These are phyloP conservation scores for Pyricularia grisea DNA, from an alignment of 2,329 filamentous ascomycete species.

Conservation along the genomic window DNA sequence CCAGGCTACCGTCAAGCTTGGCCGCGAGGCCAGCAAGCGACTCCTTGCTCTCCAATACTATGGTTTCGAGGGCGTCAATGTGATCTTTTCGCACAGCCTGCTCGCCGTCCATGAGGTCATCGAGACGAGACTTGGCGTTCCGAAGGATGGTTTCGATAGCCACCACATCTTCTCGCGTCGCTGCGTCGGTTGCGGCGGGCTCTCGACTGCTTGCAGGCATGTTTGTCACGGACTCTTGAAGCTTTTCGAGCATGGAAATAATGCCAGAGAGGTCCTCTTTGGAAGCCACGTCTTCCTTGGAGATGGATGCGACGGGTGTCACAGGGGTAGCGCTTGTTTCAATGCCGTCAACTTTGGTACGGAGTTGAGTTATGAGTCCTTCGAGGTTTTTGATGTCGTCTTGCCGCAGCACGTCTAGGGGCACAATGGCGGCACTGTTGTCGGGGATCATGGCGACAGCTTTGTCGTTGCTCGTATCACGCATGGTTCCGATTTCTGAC, in stretches of 20 bases:
- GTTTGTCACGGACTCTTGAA: slow-evolving; percentile 26
- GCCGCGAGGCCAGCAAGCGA: slow-evolving; percentile 39
- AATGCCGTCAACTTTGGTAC: slow-evolving; percentile 74
- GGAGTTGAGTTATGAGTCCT: slow-evolving; percentile 69
- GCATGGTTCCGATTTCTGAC: slow-evolving; percentile 59
- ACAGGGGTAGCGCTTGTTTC: slow-evolving; percentile 38
- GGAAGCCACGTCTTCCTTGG: slow-evolving; percentile 9
- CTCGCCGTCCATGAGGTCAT: slow-evolving; percentile 68
- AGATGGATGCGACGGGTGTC: slow-evolving; percentile 17
- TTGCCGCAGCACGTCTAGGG: slow-evolving; percentile 47
- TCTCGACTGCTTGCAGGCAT: slow-evolving; percentile 15
- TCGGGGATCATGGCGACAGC: slow-evolving; percentile 45
- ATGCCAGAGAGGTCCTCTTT: slow-evolving; percentile 24
- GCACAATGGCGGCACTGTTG: slow-evolving; percentile 34
- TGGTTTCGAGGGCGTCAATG: slow-evolving; percentile 53
- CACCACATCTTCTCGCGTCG: slow-evolving; percentile 75
- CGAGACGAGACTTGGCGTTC: slow-evolving; percentile 81
- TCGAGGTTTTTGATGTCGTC: slow-evolving; percentile 83
- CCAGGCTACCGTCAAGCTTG: slow-evolving; percentile 30
- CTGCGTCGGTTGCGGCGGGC: slow-evolving; percentile 31
- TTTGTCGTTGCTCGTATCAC: slow-evolving; percentile 38
- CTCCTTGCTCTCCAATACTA: slow-evolving; percentile 66
- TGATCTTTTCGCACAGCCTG: slow-evolving; percentile 59
- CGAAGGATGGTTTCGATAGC: slow-evolving; percentile 84
- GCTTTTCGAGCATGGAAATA: slow-evolving; percentile 42